A percentile compares a stretch with the other conserved stretches of the same genome.
phyloP scores from a whole-genome alignment of 495 filamentous ascomycete species.

The Penicillium silybi region DNA sequence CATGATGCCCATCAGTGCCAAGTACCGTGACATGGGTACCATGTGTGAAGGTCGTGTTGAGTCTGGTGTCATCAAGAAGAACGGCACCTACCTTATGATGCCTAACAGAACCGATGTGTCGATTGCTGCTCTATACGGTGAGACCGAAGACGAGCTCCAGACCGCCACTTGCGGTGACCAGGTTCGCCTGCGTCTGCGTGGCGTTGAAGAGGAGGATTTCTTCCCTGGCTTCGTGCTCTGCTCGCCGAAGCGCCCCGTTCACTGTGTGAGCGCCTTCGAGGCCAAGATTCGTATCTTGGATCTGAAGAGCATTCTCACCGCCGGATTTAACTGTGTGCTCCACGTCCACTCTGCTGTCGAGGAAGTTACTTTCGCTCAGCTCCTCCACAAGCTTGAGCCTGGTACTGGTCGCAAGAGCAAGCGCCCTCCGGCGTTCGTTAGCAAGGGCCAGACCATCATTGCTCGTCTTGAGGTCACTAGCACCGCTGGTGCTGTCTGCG shows the following conservation, averaged over 20 bases:
- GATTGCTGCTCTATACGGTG: conserved; percentile 83
- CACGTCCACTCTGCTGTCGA: conserved; percentile 91
- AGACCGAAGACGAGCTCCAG: conserved; percentile 88
- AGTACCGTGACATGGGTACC: conserved; percentile 96
- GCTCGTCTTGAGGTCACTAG: conserved; percentile 82
- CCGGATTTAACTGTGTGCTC: conserved; percentile 87
- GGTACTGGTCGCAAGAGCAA: conserved; percentile 94
- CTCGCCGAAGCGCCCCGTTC: conserved; percentile 83
- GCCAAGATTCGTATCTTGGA: conserved; percentile 96
- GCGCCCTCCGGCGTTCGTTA: conserved; percentile 85
- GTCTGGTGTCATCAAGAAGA: conserved; percentile 87
- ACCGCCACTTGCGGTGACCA: conserved; percentile 88
- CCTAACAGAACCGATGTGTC: conserved; percentile 79
- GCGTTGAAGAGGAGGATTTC: conserved; percentile 96
- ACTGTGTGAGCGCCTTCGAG: conserved; percentile 87
- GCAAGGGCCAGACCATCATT: conserved; percentile 89
- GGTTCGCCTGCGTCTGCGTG: conserved; percentile 84
- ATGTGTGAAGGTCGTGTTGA: conserved; percentile 98
- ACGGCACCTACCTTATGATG: conserved; percentile 82
- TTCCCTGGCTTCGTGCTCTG: conserved; percentile 96
- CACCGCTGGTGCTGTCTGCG: conserved; percentile 80
- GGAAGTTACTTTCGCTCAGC: conserved; percentile 81
- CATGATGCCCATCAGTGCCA: conserved; percentile 97
- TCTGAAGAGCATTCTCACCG: conserved; percentile 85
- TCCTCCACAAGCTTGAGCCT: conserved; percentile 95